phyloP scores from a whole-genome alignment of 441 rosid genomes.

The Flueggea neowawraea region DNA sequence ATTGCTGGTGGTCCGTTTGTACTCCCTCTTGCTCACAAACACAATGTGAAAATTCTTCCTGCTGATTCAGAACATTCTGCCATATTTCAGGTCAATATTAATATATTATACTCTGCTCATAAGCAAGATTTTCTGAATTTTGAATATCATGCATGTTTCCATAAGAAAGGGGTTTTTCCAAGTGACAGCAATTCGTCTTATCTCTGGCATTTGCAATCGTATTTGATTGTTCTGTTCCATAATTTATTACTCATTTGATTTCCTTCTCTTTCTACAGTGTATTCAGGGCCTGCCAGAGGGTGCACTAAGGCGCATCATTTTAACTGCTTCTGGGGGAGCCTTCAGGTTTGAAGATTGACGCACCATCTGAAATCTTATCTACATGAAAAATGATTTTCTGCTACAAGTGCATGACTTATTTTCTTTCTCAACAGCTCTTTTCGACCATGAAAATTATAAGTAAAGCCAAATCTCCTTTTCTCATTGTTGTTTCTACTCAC shows the following conservation, averaged over 20 bases:
- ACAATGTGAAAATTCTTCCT: constrained; percentile 91
- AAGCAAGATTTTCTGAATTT: too few species aligned
- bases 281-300: constrained; percentile 92
- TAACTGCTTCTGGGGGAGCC: constrained; percentile 95
- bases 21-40: constrained; percentile 88
- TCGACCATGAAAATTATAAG: too few species aligned
- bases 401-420: too few species aligned
- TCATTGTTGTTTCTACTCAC: too few species aligned
- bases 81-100: constrained; percentile 72
- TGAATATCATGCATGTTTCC: constrained; percentile 1
- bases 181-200: not conserved
- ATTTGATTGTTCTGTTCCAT: constrained; percentile 7
- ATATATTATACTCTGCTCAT: not conserved
- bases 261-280: constrained; percentile 51
- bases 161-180: not conserved
- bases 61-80: constrained; percentile 99
- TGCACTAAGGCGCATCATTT: constrained; percentile 76
- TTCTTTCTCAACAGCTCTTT: too few species aligned
- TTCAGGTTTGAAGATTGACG: constrained; percentile 61
- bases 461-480: too few species aligned
- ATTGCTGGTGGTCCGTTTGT: constrained; percentile 97
- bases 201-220: constrained; percentile 6
- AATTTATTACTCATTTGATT: not conserved
- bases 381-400: too few species aligned
- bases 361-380: too few species aligned